These are phyloP conservation scores for Atkinsonella texensis DNA, from an alignment of 2,329 filamentous ascomycete species.

Conservation along the genomic window DNA sequence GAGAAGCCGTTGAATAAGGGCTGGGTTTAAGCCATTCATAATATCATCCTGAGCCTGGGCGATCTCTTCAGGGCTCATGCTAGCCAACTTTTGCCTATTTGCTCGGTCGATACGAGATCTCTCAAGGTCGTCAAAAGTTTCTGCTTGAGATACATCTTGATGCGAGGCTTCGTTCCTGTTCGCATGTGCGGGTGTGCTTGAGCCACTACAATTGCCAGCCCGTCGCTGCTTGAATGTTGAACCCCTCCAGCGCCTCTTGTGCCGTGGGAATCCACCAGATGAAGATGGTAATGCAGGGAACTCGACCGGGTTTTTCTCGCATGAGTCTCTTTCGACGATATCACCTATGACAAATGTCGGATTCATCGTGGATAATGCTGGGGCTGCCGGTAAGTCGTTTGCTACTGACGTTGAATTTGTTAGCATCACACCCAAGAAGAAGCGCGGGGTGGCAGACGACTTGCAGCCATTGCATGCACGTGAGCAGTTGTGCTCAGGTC, in stretches of 20 bases:
- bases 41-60: constrained; percentile 69
- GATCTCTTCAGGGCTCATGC: constrained; percentile 76
- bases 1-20: constrained; percentile 64
- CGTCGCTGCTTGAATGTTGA: constrained; percentile 66
- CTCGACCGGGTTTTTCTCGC: constrained; percentile 47
- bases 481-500: not conserved
- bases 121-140: constrained; percentile 41
- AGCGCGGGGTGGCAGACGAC: not conserved
- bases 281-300: constrained; percentile 33
- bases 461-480: not conserved
- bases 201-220: constrained; percentile 10
- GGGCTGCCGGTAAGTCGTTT: not conserved
- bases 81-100: constrained; percentile 59
- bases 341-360: constrained; percentile 55
- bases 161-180: not conserved
- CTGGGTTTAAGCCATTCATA: constrained; percentile 63
- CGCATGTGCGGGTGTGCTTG: not conserved
- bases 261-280: constrained; percentile 72
- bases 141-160: not conserved
- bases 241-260: constrained; percentile 60
- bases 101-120: constrained; percentile 67
- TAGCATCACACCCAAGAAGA: not conserved
- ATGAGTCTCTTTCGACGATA: constrained; percentile 61
- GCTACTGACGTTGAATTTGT: not conserved
- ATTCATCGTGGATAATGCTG: constrained; percentile 17